These are phyloP conservation scores for Tuber brumale DNA, from an alignment of 495 filamentous ascomycete genomes.

Conservation along the genomic window DNA sequence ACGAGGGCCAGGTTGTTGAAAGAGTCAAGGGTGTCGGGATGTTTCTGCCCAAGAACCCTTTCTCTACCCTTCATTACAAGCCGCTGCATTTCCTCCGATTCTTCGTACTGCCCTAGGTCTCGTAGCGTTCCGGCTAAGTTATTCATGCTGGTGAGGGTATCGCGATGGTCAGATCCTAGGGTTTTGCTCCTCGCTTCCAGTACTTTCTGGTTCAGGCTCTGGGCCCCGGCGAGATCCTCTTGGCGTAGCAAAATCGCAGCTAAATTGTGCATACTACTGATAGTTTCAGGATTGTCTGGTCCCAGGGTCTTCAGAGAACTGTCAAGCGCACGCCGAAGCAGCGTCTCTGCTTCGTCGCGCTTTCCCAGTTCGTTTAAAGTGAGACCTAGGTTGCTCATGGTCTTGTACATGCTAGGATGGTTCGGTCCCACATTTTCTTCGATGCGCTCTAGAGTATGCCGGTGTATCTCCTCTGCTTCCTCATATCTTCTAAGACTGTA, in stretches of 20 bases:
- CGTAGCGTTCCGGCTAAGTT: background rate
- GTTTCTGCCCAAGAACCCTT: conserved; percentile 37
- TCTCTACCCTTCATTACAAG: conserved; percentile 29
- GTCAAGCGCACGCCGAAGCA: background rate
- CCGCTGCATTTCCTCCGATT: too few species aligned
- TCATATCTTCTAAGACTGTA: background rate
- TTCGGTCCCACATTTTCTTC: background rate
- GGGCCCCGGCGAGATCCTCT: background rate
- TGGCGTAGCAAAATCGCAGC: background rate
- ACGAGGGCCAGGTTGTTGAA: conserved; percentile 39
- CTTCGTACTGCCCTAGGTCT: conserved; percentile 40
- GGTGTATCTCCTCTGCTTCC: too few species aligned
- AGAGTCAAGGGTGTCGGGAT: conserved; percentile 40
- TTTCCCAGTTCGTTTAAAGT: background rate
- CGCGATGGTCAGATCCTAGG: background rate
- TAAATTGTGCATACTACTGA: too few species aligned
- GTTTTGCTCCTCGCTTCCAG: background rate
- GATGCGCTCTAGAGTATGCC: background rate
- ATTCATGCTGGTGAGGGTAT: background rate
- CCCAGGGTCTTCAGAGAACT: background rate
- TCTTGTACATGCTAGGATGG: background rate
- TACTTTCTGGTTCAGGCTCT: background rate
- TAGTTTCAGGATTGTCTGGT: background rate
- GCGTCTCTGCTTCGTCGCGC: background rate
- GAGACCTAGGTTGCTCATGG: background rate